Evolutionary conservation across 192 early-diverging fungal species (phyloP).

Genomic region (Podila clonocystis): DNA sequence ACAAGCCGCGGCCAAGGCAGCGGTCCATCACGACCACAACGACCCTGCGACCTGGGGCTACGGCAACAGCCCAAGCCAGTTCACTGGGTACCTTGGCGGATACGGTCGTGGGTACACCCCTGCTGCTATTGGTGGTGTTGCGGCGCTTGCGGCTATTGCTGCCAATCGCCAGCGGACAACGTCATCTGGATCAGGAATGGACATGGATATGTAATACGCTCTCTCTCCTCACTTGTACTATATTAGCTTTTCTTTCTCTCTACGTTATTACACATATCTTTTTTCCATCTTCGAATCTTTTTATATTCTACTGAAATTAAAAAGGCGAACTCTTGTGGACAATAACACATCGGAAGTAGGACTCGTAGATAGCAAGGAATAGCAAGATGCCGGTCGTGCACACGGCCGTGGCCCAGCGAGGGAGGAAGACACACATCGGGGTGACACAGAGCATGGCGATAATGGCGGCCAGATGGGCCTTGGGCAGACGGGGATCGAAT

Average conservation of each 20-base stretch:
- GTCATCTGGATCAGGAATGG: conserved; percentile 14
- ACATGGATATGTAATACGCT: conserved; percentile 29
- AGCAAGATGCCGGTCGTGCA: conserved; percentile 20
- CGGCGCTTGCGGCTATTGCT: conserved; percentile 37
- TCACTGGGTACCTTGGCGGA: conserved; percentile 36
- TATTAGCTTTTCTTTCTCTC: too few relatives aligned
- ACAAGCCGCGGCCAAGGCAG: neutral
- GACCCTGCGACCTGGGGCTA: conserved; percentile 44
- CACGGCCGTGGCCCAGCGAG: conserved; percentile 26
- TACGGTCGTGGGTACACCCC: conserved; percentile 37
- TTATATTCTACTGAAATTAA: too few relatives aligned
- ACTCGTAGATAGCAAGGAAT: conserved; percentile 15
- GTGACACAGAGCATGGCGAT: conserved; percentile 21
- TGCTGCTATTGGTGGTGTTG: conserved; percentile 33
- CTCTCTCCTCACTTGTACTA: too few relatives aligned
- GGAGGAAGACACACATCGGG: conserved; percentile 25
- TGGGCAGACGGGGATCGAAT: conserved; percentile 11
- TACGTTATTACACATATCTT: too few relatives aligned
- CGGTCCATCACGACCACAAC: conserved; percentile 39
- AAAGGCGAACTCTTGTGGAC: too few relatives aligned
- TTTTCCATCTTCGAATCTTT: too few relatives aligned
- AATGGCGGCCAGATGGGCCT: conserved; percentile 22
- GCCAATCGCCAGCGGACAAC: conserved; percentile 15
- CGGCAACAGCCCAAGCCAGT: conserved; percentile 9
- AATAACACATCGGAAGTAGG: conserved; percentile 17